Percentiles rank a stretch among this genome's conserved stretches.
Evolutionary conservation across 768 basidiomycete genomes (phyloP).

Genomic region (Tubosaeta brunneosetosa): DNA sequence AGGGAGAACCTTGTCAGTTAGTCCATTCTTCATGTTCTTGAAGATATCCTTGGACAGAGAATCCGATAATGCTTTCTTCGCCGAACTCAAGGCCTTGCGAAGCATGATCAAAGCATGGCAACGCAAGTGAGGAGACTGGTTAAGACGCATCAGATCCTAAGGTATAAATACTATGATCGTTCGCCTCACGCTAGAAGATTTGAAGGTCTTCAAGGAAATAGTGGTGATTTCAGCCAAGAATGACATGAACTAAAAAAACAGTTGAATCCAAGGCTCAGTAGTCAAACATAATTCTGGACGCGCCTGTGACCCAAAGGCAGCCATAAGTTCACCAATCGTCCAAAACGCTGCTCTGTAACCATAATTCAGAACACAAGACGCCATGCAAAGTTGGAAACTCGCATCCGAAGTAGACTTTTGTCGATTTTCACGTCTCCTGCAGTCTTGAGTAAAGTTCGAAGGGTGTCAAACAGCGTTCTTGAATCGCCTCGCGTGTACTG

Average conservation of each 20-base stretch:
- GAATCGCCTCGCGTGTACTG: conserved; percentile 81
- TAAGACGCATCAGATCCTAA: conserved; percentile 6
- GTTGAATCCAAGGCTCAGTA: not conserved
- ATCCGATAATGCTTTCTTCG: conserved; percentile 83
- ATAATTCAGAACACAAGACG: conserved; percentile 1
- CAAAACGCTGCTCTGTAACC: conserved; percentile 70
- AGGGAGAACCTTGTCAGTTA: conserved; percentile 79
- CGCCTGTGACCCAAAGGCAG: conserved; percentile 77
- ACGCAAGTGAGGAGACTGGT: conserved; percentile 73
- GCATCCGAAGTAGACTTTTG: conserved; percentile 66
- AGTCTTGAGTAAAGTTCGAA: conserved; percentile 72
- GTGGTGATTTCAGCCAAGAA: conserved; percentile 82
- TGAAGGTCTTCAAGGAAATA: conserved; percentile 62
- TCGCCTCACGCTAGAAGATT: conserved; percentile 63
- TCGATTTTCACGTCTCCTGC: conserved; percentile 71
- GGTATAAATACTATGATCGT: not conserved
- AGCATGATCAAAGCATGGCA: conserved; percentile 76
- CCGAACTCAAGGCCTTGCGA: conserved; percentile 72
- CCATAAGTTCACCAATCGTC: conserved; percentile 88
- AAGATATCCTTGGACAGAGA: conserved; percentile 71
- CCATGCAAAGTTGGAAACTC: conserved; percentile 23
- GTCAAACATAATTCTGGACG: conserved; percentile 19
- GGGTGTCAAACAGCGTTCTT: conserved; percentile 79
- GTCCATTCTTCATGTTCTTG: conserved; percentile 71
- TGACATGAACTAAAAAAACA: conserved; percentile 75